Percentiles rank a stretch among this genome's conserved stretches.
Evolutionary conservation across 306 rosid genomes (phyloP).

Genomic region (Albizia julibrissin): DNA sequence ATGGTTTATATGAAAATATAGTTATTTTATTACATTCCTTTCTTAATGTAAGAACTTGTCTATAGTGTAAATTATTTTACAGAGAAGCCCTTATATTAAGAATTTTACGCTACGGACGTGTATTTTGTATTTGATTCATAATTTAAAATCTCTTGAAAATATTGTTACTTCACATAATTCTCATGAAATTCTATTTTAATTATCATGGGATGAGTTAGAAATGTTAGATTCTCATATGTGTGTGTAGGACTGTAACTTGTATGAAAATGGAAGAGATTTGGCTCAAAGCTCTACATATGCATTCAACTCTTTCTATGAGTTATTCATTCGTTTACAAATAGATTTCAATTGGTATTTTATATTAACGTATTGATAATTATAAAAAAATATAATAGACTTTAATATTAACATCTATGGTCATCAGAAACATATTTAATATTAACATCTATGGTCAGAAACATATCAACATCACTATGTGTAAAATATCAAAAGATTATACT

Average conservation of each 20-base stretch:
- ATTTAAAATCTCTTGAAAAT: not conserved
- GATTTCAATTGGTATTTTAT: not conserved
- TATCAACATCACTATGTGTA: too few species aligned
- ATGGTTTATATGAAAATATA: not conserved
- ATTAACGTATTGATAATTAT: not conserved
- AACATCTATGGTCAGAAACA: too few species aligned
- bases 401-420: too few species aligned
- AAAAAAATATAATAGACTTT: too few species aligned
- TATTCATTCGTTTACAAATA: not conserved
- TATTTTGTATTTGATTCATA: not conserved
- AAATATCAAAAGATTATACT: too few species aligned
- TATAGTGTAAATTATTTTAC: too few species aligned
- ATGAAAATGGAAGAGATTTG: not conserved
- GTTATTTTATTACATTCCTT: not conserved
- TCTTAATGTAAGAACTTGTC: too few species aligned
- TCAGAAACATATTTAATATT: too few species aligned
- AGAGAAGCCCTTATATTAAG: too few species aligned
- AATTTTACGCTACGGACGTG: too few species aligned
- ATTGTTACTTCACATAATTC: not conserved
- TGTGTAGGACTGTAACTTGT: not conserved
- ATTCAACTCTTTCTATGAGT: not conserved
- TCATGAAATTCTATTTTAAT: not conserved
- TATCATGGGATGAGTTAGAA: not conserved
- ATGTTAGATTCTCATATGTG: not conserved
- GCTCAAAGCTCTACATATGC: not conserved